These are phyloP conservation scores for Hymenochaete sp. DNA, from an alignment of 1,284 basidiomycete genomes.

Conservation along the genomic window DNA sequence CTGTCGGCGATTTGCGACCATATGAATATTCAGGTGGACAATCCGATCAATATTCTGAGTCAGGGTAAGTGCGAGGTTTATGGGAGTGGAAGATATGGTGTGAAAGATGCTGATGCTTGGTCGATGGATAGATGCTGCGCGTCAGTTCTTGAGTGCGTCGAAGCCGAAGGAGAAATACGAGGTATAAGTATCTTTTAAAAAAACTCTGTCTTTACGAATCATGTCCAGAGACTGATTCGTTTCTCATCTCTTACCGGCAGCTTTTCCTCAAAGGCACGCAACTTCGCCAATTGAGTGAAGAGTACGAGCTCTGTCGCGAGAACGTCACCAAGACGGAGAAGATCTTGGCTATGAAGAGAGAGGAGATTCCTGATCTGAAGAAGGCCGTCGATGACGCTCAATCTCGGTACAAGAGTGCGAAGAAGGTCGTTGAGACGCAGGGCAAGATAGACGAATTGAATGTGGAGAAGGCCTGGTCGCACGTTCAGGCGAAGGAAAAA, in stretches of 20 bases:
- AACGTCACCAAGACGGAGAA: slow-evolving; percentile 63
- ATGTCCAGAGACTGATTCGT: too few species aligned
- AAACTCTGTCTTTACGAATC: background rate
- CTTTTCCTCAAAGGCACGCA: slow-evolving; percentile 95
- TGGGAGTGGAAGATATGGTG: too few species aligned
- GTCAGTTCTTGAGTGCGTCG: slow-evolving; percentile 84
- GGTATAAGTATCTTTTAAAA: slow-evolving; percentile 35
- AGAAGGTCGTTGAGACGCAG: slow-evolving; percentile 64
- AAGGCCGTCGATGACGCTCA: slow-evolving; percentile 51
- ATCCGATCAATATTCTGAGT: slow-evolving; percentile 90
- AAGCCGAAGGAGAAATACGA: slow-evolving; percentile 86
- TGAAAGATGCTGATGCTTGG: too few species aligned
- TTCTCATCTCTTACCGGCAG: too few species aligned
- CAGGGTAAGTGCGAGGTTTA: slow-evolving; percentile 66
- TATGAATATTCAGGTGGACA: slow-evolving; percentile 96
- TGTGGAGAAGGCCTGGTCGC: slow-evolving; percentile 84
- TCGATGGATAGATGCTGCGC: slow-evolving; percentile 40
- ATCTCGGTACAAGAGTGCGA: slow-evolving; percentile 60
- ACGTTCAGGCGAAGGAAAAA: slow-evolving; percentile 66
- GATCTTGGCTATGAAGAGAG: slow-evolving; percentile 58
- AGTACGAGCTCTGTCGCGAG: slow-evolving; percentile 72
- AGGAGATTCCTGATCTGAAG: slow-evolving; percentile 67
- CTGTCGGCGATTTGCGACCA: slow-evolving; percentile 83
- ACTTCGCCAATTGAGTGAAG: slow-evolving; percentile 78
- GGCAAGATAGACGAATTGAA: slow-evolving; percentile 62